These are phyloP conservation scores for Ceratonia siliqua DNA, from an alignment of 306 rosid genomes.

Conservation along the genomic window DNA sequence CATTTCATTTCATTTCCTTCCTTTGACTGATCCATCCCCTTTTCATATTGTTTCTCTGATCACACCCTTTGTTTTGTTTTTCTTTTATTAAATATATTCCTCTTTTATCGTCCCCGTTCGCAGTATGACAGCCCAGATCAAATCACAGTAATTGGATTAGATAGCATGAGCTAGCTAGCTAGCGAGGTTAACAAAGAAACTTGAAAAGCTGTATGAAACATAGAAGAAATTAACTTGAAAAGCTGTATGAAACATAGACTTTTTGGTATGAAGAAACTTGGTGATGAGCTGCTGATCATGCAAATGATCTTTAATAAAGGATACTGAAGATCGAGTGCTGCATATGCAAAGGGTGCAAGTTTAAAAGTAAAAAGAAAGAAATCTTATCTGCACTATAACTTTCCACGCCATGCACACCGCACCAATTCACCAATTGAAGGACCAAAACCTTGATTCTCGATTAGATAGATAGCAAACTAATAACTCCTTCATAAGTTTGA, in stretches of 20 bases:
- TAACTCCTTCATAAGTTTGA: conserved; percentile 15
- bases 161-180: too few species aligned
- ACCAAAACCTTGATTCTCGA: background rate
- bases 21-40: conserved; percentile 27
- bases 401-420: conserved; percentile 57
- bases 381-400: conserved; percentile 54
- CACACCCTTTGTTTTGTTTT: background rate
- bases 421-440: conserved; percentile 31
- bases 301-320: conserved; percentile 41
- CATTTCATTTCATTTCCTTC: conserved; percentile 29
- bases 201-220: conserved; percentile 21
- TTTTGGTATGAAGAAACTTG: conserved; percentile 13
- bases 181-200: too few species aligned
- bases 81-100: too few species aligned
- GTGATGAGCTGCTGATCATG: conserved; percentile 44
- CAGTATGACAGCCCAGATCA: too few species aligned
- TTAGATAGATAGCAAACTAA: too few species aligned
- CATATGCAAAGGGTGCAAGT: background rate
- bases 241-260: too few species aligned
- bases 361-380: conserved; percentile 27
- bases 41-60: background rate
- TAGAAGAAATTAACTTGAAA: too few species aligned
- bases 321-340: conserved; percentile 23
- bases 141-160: too few species aligned
- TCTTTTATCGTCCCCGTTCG: too few species aligned